phyloP scores from a whole-genome alignment of 1,284 basidiomycete species.

The Phlebopus sp. region DNA sequence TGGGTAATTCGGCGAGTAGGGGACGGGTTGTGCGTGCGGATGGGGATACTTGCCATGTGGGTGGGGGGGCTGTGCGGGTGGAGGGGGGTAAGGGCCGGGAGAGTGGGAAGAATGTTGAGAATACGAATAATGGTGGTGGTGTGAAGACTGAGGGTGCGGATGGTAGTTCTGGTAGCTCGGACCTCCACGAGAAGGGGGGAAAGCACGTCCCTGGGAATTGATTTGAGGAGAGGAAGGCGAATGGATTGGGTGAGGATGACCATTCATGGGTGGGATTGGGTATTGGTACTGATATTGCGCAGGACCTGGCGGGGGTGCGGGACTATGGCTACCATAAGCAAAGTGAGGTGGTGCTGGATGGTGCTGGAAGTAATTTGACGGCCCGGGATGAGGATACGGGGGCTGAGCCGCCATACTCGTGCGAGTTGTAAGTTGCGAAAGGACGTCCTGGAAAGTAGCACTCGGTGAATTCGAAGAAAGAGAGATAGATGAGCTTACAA shows the following conservation, averaged over 20 bases:
- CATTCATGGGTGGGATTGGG: constrained; percentile 22
- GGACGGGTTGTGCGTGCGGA: constrained; percentile 8
- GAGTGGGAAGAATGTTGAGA: constrained; percentile 20
- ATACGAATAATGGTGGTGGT: constrained; percentile 18
- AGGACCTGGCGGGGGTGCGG: constrained; percentile 12
- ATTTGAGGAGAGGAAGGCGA: constrained; percentile 21
- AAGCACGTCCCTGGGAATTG: constrained; percentile 21
- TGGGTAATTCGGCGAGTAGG: constrained; percentile 21
- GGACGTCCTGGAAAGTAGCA: background rate
- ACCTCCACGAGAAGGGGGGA: constrained; percentile 21
- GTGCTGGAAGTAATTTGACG: constrained; percentile 23
- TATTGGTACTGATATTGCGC: constrained; percentile 27
- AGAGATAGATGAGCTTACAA: background rate
- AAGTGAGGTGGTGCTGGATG: constrained; percentile 13
- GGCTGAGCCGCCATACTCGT: constrained; percentile 25
- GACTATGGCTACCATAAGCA: constrained; percentile 10
- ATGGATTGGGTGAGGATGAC: constrained; percentile 12
- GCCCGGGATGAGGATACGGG: constrained; percentile 22
- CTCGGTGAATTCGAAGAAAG: background rate
- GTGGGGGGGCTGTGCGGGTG: constrained; percentile 12
- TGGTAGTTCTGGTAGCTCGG: constrained; percentile 20
- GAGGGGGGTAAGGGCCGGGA: constrained; percentile 16
- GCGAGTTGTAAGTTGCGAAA: background rate
- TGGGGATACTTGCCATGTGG: constrained; percentile 21
- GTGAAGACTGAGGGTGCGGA: constrained; percentile 14